A percentile compares a stretch with the other conserved stretches of the same genome.
Evolutionary conservation across 2,329 filamentous ascomycete genomes (phyloP).

Genomic region (Achaetomium macrosporum): DNA sequence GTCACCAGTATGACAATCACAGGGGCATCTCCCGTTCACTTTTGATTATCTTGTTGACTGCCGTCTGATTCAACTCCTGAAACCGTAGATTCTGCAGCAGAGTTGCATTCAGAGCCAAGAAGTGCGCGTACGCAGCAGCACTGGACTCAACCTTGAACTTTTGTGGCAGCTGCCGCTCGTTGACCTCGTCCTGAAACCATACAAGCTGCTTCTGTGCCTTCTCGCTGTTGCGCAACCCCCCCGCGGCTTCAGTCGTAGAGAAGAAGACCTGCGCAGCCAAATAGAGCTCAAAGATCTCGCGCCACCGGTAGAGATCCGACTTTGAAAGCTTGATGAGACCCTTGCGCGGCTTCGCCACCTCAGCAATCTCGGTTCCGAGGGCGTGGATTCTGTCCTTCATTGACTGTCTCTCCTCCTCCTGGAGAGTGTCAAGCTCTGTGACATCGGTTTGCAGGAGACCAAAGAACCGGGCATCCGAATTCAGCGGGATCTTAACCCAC

Average conservation of each 20-base stretch:
- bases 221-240: conserved; percentile 59
- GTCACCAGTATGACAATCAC: too few relatives aligned
- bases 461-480: conserved; percentile 76
- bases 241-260: conserved; percentile 65
- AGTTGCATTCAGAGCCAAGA: conserved; percentile 65
- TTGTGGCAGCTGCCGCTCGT: conserved; percentile 51
- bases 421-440: conserved; percentile 60
- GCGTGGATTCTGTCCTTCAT: conserved; percentile 58
- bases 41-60: conserved; percentile 78
- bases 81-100: conserved; percentile 79
- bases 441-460: conserved; percentile 67
- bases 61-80: conserved; percentile 74
- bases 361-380: conserved; percentile 59
- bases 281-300: conserved; percentile 76
- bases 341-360: conserved; percentile 52
- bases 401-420: conserved; percentile 57
- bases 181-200: conserved; percentile 65
- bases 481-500: conserved; percentile 66
- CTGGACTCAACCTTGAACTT: conserved; percentile 64
- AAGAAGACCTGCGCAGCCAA: conserved; percentile 77
- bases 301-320: conserved; percentile 69
- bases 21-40: conserved; percentile 46
- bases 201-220: conserved; percentile 62
- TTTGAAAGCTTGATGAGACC: conserved; percentile 47
- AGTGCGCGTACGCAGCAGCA: conserved; percentile 57